Percentiles rank a stretch among this genome's conserved stretches.
Conservation (phyloP, 305 asterid genomes). For the Lippia alba region DNA sequence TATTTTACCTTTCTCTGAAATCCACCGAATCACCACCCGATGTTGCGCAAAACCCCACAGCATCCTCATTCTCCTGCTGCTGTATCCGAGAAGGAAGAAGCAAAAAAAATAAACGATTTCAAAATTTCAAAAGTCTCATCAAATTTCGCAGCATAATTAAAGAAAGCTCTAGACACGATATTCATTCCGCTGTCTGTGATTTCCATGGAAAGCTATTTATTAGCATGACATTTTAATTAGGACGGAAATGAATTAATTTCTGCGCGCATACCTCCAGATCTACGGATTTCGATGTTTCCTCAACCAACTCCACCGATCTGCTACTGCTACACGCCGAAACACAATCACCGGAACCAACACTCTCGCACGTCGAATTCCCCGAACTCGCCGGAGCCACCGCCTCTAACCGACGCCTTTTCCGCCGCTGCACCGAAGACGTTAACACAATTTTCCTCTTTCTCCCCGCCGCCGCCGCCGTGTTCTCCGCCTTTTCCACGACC, state of each 20-base stretch:
- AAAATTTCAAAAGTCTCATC: conserved; percentile 21
- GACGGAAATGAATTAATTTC: conserved; percentile 3
- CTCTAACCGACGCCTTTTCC: conserved; percentile 37
- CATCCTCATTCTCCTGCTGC: conserved; percentile 40
- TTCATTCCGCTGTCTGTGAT: conserved; percentile 28
- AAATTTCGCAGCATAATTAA: conserved; percentile 9
- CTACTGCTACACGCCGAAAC: conserved; percentile 48
- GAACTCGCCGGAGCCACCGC: conserved; percentile 29
- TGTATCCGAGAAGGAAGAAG: neutral
- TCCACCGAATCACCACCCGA: conserved; percentile 38
- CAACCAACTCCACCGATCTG: conserved; percentile 39
- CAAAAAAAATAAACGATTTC: neutral
- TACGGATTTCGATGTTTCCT: conserved; percentile 36
- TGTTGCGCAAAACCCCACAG: conserved; percentile 28
- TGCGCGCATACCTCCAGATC: conserved; percentile 61
- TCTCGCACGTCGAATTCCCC: conserved; percentile 35
- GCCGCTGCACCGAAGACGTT: conserved; percentile 36
- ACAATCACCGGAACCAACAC: conserved; percentile 29
- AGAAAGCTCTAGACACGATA: conserved; percentile 29
- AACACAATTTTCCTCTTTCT: conserved; percentile 47
- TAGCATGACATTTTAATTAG: conserved; percentile 17
- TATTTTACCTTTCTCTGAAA: conserved; percentile 37
- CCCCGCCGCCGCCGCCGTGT: conserved; percentile 28
- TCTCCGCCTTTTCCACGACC: conserved; percentile 36
- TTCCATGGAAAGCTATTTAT: conserved; percentile 19